Base-by-base conservation (phyloP, 495 filamentous ascomycete species). In the Penicillium lagena region DNA sequence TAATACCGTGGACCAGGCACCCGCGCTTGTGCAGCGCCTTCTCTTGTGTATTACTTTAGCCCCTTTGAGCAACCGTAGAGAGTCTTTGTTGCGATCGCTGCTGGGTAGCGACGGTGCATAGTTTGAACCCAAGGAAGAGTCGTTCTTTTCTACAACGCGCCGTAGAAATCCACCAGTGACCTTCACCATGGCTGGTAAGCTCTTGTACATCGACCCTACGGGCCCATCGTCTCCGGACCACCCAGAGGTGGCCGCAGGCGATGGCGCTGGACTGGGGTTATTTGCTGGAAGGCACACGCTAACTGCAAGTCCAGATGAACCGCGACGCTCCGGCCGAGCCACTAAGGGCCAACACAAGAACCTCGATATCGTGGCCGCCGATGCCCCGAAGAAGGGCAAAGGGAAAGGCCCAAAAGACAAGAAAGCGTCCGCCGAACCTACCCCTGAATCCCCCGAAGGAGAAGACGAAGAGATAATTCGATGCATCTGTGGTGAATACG, bases 281-380 rank as follows among this genome's bases (percentile, higher is more conserved):
- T 35, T 39, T 13, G 32, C 12, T 4, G 37, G 48, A 37, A 45
- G 55, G 37, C 49, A 37, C 28, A 45, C 43, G 62, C 71, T 74
- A 65, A 74, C 59, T 10, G 33, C 30, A 22, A 54, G 29, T 37
- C 32, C 70, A 86, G 86, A 87, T 42, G 90, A 95, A 76, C 85
- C 90, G 45, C 83, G 93, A 67, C 85, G 94, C 59, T 96, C 93
- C 12, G 90, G 90, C 39, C 85, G 93, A 51, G 87, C 90, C 51
- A 98, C 91, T 37, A 96, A 96, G 60, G 93, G 93, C 58, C 89
- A 95, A 54, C 90, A 98, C 68, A 95, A 94, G 62, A 85, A 84
- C 49, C 77, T 85, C 46, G 83, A 91, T 54, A 52, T 78, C 22
- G 22, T 22, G 42, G 72, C 84, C 51, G 83, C 89, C 48, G 64